phyloP scores from a whole-genome alignment of 225 moss, liverwort and hornwort species.

The Marchantia paleacea region DNA sequence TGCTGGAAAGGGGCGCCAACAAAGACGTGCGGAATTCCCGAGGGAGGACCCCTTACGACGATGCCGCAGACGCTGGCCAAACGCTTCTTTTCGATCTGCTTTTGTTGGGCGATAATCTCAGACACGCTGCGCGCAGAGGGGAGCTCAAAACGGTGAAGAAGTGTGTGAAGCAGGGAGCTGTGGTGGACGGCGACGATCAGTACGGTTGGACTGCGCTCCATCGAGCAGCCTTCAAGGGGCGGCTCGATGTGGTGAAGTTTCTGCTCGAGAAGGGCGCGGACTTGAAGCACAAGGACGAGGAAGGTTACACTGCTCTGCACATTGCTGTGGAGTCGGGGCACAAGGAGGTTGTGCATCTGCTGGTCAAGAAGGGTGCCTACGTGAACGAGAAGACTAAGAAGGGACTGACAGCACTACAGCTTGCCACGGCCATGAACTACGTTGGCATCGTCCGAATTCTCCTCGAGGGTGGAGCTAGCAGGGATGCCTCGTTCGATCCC shows the following conservation, averaged over 20 bases:
- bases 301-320: conserved; percentile 35
- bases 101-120: conserved; percentile 21
- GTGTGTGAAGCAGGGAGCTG: conserved; percentile 21
- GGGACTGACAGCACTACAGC: conserved; percentile 19
- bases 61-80: conserved; percentile 24
- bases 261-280: conserved; percentile 24
- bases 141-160: conserved; percentile 15
- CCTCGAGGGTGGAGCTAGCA: conserved; percentile 21
- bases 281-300: conserved; percentile 24
- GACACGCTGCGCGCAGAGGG: conserved; percentile 29
- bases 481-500: not conserved
- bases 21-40: conserved; percentile 20
- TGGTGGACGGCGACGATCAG: conserved; percentile 32
- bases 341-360: conserved; percentile 25
- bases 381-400: conserved; percentile 25
- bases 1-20: conserved; percentile 31
- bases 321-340: conserved; percentile 37
- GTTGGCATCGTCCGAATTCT: conserved; percentile 27
- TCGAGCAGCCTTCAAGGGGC: conserved; percentile 41
- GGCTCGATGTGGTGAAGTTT: conserved; percentile 24
- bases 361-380: conserved; percentile 13
- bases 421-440: conserved; percentile 26
- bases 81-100: conserved; percentile 27
- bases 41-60: conserved; percentile 34
- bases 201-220: conserved; percentile 42